phyloP scores from a whole-genome alignment of 495 filamentous ascomycete species.

The Penicillium ucsense region DNA sequence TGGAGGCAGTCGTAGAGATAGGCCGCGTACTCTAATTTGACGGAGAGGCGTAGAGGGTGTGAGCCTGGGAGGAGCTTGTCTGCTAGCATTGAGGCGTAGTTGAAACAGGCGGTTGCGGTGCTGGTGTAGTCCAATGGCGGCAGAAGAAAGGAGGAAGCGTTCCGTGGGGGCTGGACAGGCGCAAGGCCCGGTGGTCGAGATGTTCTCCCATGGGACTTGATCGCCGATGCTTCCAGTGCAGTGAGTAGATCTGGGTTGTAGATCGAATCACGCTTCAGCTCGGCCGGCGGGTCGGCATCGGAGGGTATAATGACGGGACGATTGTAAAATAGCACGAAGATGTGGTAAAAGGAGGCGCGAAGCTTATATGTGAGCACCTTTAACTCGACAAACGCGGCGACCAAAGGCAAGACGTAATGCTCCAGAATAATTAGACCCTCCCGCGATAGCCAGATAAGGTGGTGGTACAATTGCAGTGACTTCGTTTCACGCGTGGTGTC shows the following conservation, averaged over 20 bases:
- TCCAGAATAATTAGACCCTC: constrained; percentile 84
- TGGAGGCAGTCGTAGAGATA: constrained; percentile 92
- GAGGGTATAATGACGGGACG: constrained; percentile 45
- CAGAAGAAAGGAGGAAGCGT: constrained; percentile 56
- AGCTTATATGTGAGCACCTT: constrained; percentile 87
- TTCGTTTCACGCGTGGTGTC: constrained; percentile 72
- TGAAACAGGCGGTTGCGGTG: constrained; percentile 70
- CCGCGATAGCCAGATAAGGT: constrained; percentile 91
- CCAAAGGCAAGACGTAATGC: constrained; percentile 74
- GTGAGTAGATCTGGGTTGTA: constrained; percentile 14
- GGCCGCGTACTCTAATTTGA: constrained; percentile 89
- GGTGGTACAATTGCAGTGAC: constrained; percentile 72
- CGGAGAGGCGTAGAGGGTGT: constrained; percentile 79
- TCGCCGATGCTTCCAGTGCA: neutral
- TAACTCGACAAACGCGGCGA: constrained; percentile 58
- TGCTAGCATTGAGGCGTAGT: constrained; percentile 64
- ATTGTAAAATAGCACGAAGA: constrained; percentile 95
- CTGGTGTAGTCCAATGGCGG: constrained; percentile 76
- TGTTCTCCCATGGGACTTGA: constrained; percentile 3
- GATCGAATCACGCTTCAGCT: constrained; percentile 20
- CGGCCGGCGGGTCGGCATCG: constrained; percentile 26
- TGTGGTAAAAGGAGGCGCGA: constrained; percentile 87
- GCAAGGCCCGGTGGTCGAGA: constrained; percentile 32
- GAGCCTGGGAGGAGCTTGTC: constrained; percentile 70
- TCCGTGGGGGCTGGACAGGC: constrained; percentile 39